Percentiles rank a stretch among this genome's conserved stretches.
These are phyloP conservation scores for Phialophora chinensis DNA, from an alignment of 2,329 filamentous ascomycete species.

Conservation along the genomic window DNA sequence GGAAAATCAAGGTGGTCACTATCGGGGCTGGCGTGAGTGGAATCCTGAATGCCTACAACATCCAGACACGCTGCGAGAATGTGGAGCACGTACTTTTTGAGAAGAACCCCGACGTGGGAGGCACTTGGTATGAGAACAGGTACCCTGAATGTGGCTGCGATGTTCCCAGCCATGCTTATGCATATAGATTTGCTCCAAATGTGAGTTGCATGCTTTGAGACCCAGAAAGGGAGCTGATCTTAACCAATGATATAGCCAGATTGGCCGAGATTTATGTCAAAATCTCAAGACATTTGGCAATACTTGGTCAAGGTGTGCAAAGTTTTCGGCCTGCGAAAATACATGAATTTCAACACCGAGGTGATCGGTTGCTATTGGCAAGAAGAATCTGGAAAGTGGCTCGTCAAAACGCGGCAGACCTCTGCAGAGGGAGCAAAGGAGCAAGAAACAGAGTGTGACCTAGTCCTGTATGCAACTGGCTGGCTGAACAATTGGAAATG, in stretches of 20 bases:
- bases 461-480: conserved; percentile 1
- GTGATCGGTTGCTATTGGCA: conserved; percentile 56
- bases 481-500: not conserved
- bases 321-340: conserved; percentile 56
- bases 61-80: not conserved
- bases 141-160: conserved; percentile 47
- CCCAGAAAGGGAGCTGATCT: too few species aligned
- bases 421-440: conserved; percentile 43
- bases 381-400: conserved; percentile 56
- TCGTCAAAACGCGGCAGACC: conserved; percentile 51
- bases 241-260: conserved; percentile 42
- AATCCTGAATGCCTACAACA: not conserved
- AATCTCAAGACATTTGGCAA: conserved; percentile 53
- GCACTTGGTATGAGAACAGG: conserved; percentile 48
- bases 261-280: conserved; percentile 55
- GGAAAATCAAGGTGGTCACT: not conserved
- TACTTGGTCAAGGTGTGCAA: conserved; percentile 57
- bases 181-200: conserved; percentile 47
- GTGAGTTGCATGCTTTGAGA: too few species aligned
- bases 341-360: conserved; percentile 58
- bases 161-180: conserved; percentile 53
- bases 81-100: not conserved
- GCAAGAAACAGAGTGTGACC: conserved; percentile 48
- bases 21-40: conserved; percentile 6
- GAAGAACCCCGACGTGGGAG: conserved; percentile 5